These are phyloP conservation scores for Fusarium temperatum DNA, from an alignment of 2,329 filamentous ascomycete species.

Conservation along the genomic window DNA sequence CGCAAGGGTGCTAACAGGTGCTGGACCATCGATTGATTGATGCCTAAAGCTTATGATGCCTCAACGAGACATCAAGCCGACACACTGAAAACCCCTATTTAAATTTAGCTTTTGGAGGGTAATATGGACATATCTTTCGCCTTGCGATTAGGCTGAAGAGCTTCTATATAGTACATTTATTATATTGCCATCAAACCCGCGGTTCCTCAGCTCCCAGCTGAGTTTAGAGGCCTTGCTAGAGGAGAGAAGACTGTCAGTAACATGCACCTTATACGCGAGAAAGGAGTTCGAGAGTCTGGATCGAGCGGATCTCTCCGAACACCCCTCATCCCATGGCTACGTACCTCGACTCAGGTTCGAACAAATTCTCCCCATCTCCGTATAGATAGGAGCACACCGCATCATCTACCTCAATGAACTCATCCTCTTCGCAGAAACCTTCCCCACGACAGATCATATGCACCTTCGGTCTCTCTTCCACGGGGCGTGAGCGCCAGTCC, in stretches of 20 bases:
- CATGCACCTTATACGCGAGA: background rate
- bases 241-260: too few relatives aligned
- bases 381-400: background rate
- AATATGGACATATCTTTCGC: too few relatives aligned
- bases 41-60: too few relatives aligned
- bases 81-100: too few relatives aligned
- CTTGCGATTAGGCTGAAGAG: background rate
- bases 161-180: background rate
- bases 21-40: too few relatives aligned
- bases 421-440: accelerated
- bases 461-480: background rate
- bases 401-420: background rate
- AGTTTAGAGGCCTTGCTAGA: too few relatives aligned
- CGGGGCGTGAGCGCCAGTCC: background rate
- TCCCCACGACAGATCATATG: background rate
- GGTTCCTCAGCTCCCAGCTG: background rate
- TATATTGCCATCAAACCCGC: background rate
- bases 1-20: too few relatives aligned
- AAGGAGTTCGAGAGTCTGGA: background rate
- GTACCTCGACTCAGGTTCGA: background rate
- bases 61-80: too few relatives aligned
- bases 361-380: background rate
- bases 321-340: background rate
- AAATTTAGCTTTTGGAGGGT: too few relatives aligned
- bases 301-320: background rate